These are phyloP conservation scores for Peronospora farinosa DNA, from an alignment of 352 stramenopile species.

Conservation along the genomic window DNA sequence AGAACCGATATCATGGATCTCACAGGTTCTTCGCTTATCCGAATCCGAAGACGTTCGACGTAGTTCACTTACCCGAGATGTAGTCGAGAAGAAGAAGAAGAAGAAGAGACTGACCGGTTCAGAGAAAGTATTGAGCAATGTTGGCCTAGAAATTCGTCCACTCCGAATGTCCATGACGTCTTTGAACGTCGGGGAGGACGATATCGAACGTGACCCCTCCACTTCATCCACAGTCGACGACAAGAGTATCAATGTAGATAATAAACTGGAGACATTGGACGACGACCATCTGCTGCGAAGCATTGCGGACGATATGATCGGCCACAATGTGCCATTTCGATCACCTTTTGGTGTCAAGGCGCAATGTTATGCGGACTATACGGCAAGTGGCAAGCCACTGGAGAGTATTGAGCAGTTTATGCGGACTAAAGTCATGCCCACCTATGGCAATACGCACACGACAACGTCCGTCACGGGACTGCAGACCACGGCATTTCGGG, in stretches of 20 bases:
- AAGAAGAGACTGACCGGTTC: constrained; percentile 9
- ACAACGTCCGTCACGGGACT: constrained; percentile 67
- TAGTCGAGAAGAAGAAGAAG: constrained; percentile 20
- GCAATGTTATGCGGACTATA: constrained; percentile 94
- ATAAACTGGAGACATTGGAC: constrained; percentile 6
- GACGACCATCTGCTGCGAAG: constrained; percentile 28
- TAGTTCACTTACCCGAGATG: constrained; percentile 17
- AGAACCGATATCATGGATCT: too few species aligned
- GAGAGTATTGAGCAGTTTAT: constrained; percentile 91
- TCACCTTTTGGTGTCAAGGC: constrained; percentile 65
- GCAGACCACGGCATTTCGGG: constrained; percentile 90
- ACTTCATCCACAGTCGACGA: constrained; percentile 14
- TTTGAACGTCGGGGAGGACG: constrained; percentile 17
- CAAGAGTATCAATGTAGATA: constrained; percentile 20
- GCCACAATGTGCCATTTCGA: constrained; percentile 39
- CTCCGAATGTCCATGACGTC: constrained; percentile 18
- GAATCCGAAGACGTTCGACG: constrained; percentile 10
- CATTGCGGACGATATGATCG: constrained; percentile 43
- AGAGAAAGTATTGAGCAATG: constrained; percentile 16
- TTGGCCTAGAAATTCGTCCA: constrained; percentile 11
- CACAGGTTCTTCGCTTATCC: constrained; percentile 20
- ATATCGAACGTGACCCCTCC: constrained; percentile 2
- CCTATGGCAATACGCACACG: constrained; percentile 97
- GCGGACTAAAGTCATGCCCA: constrained; percentile 78
- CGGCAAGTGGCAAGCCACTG: constrained; percentile 86